A percentile compares a stretch with the other conserved stretches of the same genome.
phyloP scores from a whole-genome alignment of 1,284 basidiomycete species.

The Irpex lacteus region DNA sequence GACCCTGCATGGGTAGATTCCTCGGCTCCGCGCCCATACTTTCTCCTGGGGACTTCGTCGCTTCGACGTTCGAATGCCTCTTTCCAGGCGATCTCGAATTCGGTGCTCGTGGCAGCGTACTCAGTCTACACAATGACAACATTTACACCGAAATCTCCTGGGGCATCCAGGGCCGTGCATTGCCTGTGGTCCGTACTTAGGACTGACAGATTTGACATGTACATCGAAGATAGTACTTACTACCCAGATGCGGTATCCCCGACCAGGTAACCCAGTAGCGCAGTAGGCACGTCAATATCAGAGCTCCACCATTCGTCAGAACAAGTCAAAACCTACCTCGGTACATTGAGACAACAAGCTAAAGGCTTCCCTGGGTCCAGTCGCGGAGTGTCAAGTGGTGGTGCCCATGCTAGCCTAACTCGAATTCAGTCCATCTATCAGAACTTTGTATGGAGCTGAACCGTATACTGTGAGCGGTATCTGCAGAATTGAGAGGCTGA shows the following conservation, averaged over 20 bases:
- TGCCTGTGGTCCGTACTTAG: too few relatives aligned
- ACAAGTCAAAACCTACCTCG: background rate
- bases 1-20: background rate
- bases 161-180: too few relatives aligned
- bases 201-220: too few relatives aligned
- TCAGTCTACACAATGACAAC: too few relatives aligned
- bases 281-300: background rate
- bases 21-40: background rate
- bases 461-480: background rate
- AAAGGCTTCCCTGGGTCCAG: background rate
- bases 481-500: background rate
- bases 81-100: too few relatives aligned
- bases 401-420: background rate
- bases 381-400: background rate
- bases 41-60: background rate
- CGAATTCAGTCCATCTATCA: background rate
- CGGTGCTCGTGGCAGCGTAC: too few relatives aligned
- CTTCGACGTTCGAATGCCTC: too few relatives aligned
- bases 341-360: too few relatives aligned
- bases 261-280: too few relatives aligned
- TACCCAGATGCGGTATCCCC: too few relatives aligned
- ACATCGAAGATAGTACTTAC: too few relatives aligned
- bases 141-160: too few relatives aligned
- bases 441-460: background rate
- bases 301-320: background rate